phyloP scores from a whole-genome alignment of 768 basidiomycete species.

The Coprinellus micaceus region DNA sequence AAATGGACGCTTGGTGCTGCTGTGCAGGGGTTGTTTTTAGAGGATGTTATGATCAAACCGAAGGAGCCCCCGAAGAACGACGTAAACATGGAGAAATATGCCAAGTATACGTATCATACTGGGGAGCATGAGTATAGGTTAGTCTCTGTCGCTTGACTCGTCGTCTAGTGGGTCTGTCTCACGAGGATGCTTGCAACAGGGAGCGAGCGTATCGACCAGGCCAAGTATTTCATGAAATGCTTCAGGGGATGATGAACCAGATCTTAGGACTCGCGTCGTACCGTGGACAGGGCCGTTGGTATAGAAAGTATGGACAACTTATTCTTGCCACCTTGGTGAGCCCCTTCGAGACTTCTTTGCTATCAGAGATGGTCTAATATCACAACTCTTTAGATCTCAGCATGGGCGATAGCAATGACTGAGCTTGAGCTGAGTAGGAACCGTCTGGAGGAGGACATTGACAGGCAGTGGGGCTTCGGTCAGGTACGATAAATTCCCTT shows the following conservation, averaged over 20 bases:
- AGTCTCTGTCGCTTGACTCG: background rate
- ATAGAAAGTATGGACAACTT: slow-evolving; percentile 17
- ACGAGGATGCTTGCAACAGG: slow-evolving; percentile 5
- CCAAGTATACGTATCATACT: slow-evolving; percentile 16
- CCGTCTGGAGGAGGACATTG: slow-evolving; percentile 7
- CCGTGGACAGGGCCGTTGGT: slow-evolving; percentile 17
- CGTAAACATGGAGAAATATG: slow-evolving; percentile 16
- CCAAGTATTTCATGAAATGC: slow-evolving; percentile 23
- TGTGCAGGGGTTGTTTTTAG: slow-evolving; percentile 18
- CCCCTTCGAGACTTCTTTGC: background rate
- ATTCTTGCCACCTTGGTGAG: slow-evolving; percentile 18
- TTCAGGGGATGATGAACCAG: slow-evolving; percentile 20
- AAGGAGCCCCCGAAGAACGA: slow-evolving; percentile 19
- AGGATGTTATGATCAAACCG: slow-evolving; percentile 17
- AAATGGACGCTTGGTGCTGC: slow-evolving; percentile 17
- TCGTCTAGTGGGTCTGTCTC: background rate
- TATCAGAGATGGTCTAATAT: no score
- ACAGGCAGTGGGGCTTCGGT: slow-evolving; percentile 23
- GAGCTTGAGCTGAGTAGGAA: slow-evolving; percentile 21
- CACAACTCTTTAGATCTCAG: slow-evolving; percentile 12
- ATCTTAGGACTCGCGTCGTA: slow-evolving; percentile 22
- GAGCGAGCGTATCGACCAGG: slow-evolving; percentile 18
- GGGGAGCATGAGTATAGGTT: slow-evolving; percentile 11
- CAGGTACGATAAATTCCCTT: slow-evolving; percentile 13
- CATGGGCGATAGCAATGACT: slow-evolving; percentile 24